Percentiles rank a stretch among this genome's conserved stretches.
These are phyloP conservation scores for Periconia sp. DNA, from an alignment of 2,329 filamentous ascomycete species.

Conservation along the genomic window DNA sequence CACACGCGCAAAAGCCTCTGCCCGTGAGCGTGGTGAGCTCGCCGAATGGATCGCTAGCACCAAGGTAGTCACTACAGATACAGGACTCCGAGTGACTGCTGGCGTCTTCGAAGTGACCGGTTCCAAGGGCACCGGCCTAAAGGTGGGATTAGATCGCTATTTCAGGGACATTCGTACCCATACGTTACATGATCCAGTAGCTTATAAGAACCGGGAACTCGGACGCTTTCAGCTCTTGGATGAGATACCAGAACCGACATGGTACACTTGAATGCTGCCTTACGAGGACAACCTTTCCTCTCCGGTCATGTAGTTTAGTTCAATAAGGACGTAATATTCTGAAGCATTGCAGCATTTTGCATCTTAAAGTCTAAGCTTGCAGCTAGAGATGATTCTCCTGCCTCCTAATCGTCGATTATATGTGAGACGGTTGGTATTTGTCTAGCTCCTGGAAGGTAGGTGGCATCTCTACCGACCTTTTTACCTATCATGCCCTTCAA, in stretches of 20 bases:
- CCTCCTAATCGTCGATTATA: no score
- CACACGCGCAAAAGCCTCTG: conserved; percentile 55
- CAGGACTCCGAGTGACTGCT: conserved; percentile 62
- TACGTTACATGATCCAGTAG: conserved; percentile 69
- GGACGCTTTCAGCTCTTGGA: conserved; percentile 63
- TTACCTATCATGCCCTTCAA: no score
- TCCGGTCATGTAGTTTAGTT: no score
- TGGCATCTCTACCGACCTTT: no score
- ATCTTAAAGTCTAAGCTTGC: no score
- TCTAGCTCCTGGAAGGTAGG: no score
- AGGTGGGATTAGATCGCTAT: conserved; percentile 67
- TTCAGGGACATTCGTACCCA: conserved; percentile 72
- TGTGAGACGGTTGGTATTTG: no score
- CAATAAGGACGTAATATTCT: no score
- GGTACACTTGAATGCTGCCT: conserved; percentile 68
- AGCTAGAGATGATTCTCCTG: no score
- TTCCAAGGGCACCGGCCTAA: conserved; percentile 62
- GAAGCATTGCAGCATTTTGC: no score
- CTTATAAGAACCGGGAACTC: conserved; percentile 70
- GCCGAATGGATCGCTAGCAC: conserved; percentile 68
- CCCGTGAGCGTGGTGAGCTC: conserved; percentile 62
- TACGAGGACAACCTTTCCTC: no score
- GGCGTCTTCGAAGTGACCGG: conserved; percentile 71
- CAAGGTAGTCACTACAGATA: conserved; percentile 69
- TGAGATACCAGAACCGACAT: conserved; percentile 64